A percentile compares a stretch with the other conserved stretches of the same genome.
Evolutionary conservation across 2,329 filamentous ascomycete species (phyloP).

Genomic region (Calonectria hongkongensis): DNA sequence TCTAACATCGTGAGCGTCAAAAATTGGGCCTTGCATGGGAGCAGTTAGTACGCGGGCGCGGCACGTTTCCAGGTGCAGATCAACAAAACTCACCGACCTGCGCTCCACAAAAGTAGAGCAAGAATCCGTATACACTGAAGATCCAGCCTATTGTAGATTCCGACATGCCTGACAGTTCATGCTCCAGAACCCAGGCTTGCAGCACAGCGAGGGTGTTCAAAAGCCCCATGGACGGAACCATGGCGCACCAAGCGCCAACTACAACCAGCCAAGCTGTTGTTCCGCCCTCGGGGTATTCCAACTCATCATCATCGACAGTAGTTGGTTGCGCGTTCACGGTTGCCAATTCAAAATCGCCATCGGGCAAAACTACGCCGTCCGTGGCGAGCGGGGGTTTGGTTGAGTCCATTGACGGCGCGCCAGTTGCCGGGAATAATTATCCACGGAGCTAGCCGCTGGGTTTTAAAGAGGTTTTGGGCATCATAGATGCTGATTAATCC

Average conservation of each 20-base stretch:
- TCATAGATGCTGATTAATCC: conserved; percentile 15
- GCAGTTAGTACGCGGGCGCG: neutral
- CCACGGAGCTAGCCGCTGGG: neutral
- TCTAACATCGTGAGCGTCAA: conserved; percentile 80
- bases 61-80: neutral
- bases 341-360: neutral
- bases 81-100: conserved; percentile 70
- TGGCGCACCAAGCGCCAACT: conserved; percentile 79
- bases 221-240: conserved; percentile 79
- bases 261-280: conserved; percentile 82
- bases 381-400: conserved; percentile 2
- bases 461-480: neutral
- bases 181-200: conserved; percentile 78
- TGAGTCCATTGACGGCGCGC: conserved; percentile 12
- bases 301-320: conserved; percentile 13
- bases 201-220: conserved; percentile 81
- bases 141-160: conserved; percentile 82
- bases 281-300: conserved; percentile 81
- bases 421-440: conserved; percentile 20
- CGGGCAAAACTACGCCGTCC: neutral
- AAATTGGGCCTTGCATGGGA: conserved; percentile 69
- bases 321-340: neutral
- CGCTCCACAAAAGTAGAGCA: conserved; percentile 82
- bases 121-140: conserved; percentile 81
- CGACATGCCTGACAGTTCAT: conserved; percentile 76